Percentiles rank a stretch among this genome's conserved stretches.
phyloP scores from a whole-genome alignment of 2,329 filamentous ascomycete genomes.

The Sarocladium oryzae region DNA sequence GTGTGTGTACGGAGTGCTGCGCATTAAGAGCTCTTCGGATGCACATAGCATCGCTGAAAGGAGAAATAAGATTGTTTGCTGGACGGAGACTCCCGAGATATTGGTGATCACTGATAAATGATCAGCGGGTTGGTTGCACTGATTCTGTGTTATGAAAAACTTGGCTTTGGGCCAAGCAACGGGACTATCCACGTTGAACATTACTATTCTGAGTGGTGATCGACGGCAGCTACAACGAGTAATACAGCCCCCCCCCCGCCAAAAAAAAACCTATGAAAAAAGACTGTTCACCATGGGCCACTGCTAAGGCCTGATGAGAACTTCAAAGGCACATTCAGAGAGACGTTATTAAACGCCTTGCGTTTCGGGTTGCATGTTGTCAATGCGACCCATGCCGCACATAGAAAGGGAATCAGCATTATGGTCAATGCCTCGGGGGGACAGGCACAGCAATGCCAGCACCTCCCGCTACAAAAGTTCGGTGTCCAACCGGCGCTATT shows the following conservation, averaged over 20 bases:
- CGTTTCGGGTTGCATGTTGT: background rate
- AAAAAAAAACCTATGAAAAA: too few species aligned
- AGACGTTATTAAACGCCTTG: background rate
- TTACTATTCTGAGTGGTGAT: constrained; percentile 5
- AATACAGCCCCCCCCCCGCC: background rate
- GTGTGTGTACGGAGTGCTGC: too few species aligned
- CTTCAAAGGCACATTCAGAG: background rate
- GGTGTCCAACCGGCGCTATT: background rate
- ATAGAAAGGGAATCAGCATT: background rate
- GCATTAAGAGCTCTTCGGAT: too few species aligned
- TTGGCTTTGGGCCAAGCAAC: constrained; percentile 9
- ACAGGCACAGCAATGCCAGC: background rate
- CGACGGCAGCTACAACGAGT: background rate
- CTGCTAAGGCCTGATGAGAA: background rate
- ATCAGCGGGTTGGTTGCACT: background rate
- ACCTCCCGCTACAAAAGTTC: constrained; percentile 1
- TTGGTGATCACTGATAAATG: constrained; percentile 1
- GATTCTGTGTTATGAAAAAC: background rate
- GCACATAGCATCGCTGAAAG: too few species aligned
- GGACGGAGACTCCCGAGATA: constrained; percentile 2
- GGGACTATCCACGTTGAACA: constrained; percentile 9
- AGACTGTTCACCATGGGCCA: too few species aligned
- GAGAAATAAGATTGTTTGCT: constrained; percentile 3
- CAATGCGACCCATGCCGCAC: background rate
- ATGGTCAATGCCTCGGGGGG: background rate